Base-by-base conservation (phyloP, 805 yeast genomes). In the Isabelozyma heimii region DNA sequence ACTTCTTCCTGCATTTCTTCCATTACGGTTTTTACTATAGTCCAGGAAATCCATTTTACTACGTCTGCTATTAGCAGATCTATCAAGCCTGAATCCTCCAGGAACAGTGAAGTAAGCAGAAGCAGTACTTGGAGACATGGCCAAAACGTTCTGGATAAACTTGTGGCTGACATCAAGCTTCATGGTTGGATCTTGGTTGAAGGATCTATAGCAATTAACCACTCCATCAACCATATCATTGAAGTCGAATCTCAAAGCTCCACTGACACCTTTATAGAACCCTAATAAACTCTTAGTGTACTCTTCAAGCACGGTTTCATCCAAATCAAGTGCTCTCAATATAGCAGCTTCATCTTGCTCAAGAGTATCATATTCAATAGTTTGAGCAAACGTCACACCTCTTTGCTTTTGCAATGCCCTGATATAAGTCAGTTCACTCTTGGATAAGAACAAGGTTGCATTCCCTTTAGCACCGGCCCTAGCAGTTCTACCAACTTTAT, bases 401-500 rank as follows among this genome's bases (percentile, higher is more conserved):
- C 79, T 81, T 49, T 75, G 64, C 43, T 69, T 53, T 33, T 58
- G 65, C 59, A 89, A 75, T 2, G 72, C 69, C 38, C 69, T 65
- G 38, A 82, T 66, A 64, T 82, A 91, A 33, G 77, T 76, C 37
- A 68, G 55, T 65, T 91, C 96, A 44, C 71, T 66, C 52, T 76
- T 66, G 28, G 86, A 73, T 43, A 83, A 59, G 61, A 82, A 84
- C 50, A 87, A 65, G 13, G 81, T 66, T 5, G 97, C 88, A 44
- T 77, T 74, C 53, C 98, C 98, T 20, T 76, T 72, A 50, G 79
- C 78, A 48, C 97, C 97, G 47, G 91, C 96, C 71, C 98, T 83
- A 40, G 96, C 98, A 13, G 97, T 92, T 77, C 98, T 85, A 51
- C 98, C 98, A 61, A 92, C 85, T 67, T 96, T 85, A 70, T 92